A percentile compares a stretch with the other conserved stretches of the same genome.
Conservation (phyloP, 805 yeast species). For the Candida khao-thaluensis region DNA sequence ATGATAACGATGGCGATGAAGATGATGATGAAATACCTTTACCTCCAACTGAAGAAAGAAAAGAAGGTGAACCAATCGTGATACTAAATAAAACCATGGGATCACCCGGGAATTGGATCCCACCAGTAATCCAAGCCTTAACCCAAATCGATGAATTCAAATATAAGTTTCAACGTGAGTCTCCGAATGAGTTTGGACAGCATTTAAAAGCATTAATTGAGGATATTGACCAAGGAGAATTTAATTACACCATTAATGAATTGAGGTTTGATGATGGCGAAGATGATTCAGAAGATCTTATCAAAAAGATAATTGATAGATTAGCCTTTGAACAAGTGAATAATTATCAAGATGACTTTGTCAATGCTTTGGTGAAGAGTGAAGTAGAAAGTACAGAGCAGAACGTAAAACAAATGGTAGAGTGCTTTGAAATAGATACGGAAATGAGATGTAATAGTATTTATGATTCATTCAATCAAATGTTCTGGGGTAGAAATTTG, state of each 20-base stretch:
- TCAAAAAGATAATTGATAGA: constrained; percentile 18
- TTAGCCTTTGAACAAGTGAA: constrained; percentile 9
- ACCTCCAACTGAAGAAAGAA: constrained; percentile 6
- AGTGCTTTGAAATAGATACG: constrained; percentile 32
- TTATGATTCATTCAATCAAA: constrained; percentile 32
- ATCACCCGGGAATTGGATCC: constrained; percentile 8
- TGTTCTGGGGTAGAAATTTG: constrained; percentile 37
- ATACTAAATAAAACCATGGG: constrained; percentile 5
- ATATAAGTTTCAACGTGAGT: constrained; percentile 4
- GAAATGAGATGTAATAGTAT: constrained; percentile 27
- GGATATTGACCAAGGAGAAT: constrained; percentile 3
- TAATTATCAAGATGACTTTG: constrained; percentile 5
- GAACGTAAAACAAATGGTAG: constrained; percentile 17
- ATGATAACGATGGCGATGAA: background rate
- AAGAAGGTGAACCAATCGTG: constrained; percentile 7
- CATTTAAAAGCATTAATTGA: constrained; percentile 4
- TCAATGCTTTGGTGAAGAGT: constrained; percentile 23
- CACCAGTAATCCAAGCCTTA: constrained; percentile 11
- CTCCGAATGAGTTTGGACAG: constrained; percentile 2
- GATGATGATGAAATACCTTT: background rate
- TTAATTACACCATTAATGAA: constrained; percentile 11
- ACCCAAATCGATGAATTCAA: constrained; percentile 13
- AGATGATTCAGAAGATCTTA: constrained; percentile 19
- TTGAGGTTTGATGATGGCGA: constrained; percentile 11
- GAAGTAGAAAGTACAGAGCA: constrained; percentile 24